phyloP scores from a whole-genome alignment of 2,329 filamentous ascomycete genomes.

The Fusarium sp. region DNA sequence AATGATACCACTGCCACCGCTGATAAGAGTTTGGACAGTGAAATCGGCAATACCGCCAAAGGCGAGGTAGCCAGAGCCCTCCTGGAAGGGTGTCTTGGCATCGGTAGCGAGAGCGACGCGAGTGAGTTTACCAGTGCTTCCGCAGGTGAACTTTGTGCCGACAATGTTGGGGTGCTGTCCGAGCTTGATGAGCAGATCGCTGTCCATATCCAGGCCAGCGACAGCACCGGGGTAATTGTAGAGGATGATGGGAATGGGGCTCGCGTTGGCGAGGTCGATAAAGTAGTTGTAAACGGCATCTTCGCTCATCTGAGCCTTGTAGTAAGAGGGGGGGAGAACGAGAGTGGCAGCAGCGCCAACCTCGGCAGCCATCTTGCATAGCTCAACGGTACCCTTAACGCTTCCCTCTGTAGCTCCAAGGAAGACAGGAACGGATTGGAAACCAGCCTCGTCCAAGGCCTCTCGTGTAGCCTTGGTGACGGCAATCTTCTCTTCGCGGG shows the following conservation, averaged over 20 bases:
- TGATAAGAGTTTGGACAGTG: slow-evolving; percentile 82
- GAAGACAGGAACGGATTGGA: slow-evolving; percentile 79
- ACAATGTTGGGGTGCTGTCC: slow-evolving; percentile 85
- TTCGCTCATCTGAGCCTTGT: slow-evolving; percentile 80
- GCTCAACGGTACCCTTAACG: slow-evolving; percentile 81
- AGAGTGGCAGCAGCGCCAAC: slow-evolving; percentile 85
- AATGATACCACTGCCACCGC: slow-evolving; percentile 85
- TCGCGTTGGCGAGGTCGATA: slow-evolving; percentile 77
- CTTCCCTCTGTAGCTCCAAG: slow-evolving; percentile 85
- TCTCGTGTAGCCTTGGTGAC: slow-evolving; percentile 83
- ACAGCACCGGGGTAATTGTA: slow-evolving; percentile 95
- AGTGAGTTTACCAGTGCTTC: slow-evolving; percentile 89
- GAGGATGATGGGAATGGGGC: slow-evolving; percentile 80
- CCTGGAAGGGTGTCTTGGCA: slow-evolving; percentile 72
- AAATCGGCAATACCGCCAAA: slow-evolving; percentile 92
- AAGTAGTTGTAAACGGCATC: slow-evolving; percentile 79
- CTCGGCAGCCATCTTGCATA: slow-evolving; percentile 72
- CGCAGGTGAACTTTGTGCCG: slow-evolving; percentile 92
- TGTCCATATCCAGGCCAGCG: slow-evolving; percentile 89
- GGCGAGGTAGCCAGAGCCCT: slow-evolving; percentile 79
- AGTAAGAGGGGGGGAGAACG: slow-evolving; percentile 85
- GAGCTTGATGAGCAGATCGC: slow-evolving; percentile 83
- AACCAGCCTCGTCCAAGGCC: slow-evolving; percentile 84
- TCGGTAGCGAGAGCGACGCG: slow-evolving; percentile 79
- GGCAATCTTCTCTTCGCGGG: slow-evolving; percentile 77